phyloP scores from a whole-genome alignment of 1,139 yeast genomes.

The Geotrichum reessii region DNA sequence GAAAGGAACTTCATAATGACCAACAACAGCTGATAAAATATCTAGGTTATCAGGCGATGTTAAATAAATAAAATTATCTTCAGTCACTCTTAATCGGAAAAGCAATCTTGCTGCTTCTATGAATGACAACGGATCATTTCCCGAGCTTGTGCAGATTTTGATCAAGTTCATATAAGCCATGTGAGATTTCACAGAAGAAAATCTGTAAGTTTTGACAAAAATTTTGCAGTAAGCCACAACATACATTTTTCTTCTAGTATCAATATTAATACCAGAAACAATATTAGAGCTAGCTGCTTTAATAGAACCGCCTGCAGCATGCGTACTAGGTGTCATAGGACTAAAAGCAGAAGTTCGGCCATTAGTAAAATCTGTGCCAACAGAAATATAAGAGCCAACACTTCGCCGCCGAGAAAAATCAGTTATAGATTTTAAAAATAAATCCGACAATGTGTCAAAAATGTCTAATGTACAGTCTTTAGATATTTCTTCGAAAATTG shows the following conservation, averaged over 20 bases:
- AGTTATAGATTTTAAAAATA: slow-evolving; percentile 1
- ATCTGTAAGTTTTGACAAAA: slow-evolving; percentile 25
- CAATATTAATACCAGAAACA: neutral
- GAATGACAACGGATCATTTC: slow-evolving; percentile 34
- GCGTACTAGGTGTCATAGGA: slow-evolving; percentile 7
- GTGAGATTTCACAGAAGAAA: slow-evolving; percentile 19
- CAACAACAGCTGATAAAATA: slow-evolving; percentile 56
- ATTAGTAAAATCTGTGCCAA: slow-evolving; percentile 8
- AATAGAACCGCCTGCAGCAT: neutral
- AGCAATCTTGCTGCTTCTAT: slow-evolving; percentile 50
- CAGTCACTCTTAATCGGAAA: slow-evolving; percentile 50
- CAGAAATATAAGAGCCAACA: slow-evolving; percentile 3
- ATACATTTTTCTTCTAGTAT: slow-evolving; percentile 12
- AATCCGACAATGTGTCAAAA: slow-evolving; percentile 3
- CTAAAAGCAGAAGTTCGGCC: slow-evolving; percentile 7
- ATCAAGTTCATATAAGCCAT: slow-evolving; percentile 26
- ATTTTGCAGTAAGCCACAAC: slow-evolving; percentile 26
- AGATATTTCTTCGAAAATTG: slow-evolving; percentile 9
- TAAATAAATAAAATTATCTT: slow-evolving; percentile 45
- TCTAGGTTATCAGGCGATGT: slow-evolving; percentile 58
- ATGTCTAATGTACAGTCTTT: slow-evolving; percentile 9
- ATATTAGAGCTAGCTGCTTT: slow-evolving; percentile 6
- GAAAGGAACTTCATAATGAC: slow-evolving; percentile 38
- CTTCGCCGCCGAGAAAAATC: slow-evolving; percentile 9
- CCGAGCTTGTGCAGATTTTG: slow-evolving; percentile 24